Evolutionary conservation across 2,329 filamentous ascomycete genomes (phyloP).

Genomic region (Aspergillus japonicus): DNA sequence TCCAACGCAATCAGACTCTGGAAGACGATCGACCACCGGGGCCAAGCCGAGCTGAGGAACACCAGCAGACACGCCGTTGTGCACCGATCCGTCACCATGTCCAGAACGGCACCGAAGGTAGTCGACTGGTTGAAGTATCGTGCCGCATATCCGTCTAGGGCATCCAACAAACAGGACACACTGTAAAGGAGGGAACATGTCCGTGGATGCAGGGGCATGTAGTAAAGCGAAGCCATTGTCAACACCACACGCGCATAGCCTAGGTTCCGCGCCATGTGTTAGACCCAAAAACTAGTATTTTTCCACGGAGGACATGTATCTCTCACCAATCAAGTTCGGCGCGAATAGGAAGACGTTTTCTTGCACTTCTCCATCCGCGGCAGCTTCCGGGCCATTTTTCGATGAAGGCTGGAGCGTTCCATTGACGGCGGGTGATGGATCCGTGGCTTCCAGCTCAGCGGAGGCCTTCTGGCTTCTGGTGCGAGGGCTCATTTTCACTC

Average conservation of each 20-base stretch:
- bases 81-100: conserved; percentile 99
- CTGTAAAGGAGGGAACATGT: conserved; percentile 86
- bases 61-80: conserved; percentile 93
- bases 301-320: background rate
- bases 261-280: conserved; percentile 34
- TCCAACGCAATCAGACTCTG: conserved; percentile 90
- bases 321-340: conserved; percentile 76
- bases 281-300: background rate
- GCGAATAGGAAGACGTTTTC: conserved; percentile 83
- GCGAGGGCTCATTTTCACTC: conserved; percentile 34
- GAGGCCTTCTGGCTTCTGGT: conserved; percentile 43
- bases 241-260: conserved; percentile 77
- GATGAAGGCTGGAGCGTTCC: conserved; percentile 32
- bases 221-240: conserved; percentile 89
- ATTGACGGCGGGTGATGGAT: conserved; percentile 31
- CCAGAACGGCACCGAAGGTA: conserved; percentile 90
- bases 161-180: conserved; percentile 91
- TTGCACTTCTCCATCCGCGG: conserved; percentile 35
- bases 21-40: conserved; percentile 90
- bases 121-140: conserved; percentile 85
- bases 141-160: conserved; percentile 91
- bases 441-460: conserved; percentile 31
- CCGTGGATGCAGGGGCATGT: conserved; percentile 98
- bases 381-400: conserved; percentile 30
- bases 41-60: conserved; percentile 91